phyloP scores from a whole-genome alignment of 345 rosid species.

The Populus euphratica region DNA sequence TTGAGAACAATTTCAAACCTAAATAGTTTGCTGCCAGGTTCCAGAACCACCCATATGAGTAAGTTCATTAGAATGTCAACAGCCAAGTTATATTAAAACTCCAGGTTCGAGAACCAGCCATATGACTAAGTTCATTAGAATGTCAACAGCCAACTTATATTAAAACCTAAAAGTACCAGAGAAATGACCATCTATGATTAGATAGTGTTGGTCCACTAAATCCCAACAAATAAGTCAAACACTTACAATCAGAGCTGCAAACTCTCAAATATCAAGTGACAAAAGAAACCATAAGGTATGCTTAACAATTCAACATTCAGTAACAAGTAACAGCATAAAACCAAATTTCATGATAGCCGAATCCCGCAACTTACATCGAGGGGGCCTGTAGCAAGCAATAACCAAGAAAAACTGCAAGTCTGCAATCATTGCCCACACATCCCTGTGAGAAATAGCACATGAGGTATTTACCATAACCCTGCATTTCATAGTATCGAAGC shows the following conservation, averaged over 20 bases:
- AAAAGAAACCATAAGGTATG: background rate
- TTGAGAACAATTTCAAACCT: too few relatives aligned
- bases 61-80: background rate
- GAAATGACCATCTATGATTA: too few relatives aligned
- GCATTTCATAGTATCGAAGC: background rate
- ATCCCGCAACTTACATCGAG: slow-evolving; percentile 62
- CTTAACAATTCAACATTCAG: background rate
- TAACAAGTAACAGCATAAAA: background rate
- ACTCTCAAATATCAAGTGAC: background rate
- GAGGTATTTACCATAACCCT: slow-evolving; percentile 15
- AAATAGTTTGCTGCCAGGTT: too few relatives aligned
- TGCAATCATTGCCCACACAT: slow-evolving; percentile 79
- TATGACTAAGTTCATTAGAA: too few relatives aligned
- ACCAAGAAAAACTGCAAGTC: slow-evolving; percentile 83
- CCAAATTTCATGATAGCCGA: background rate
- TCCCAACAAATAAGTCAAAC: background rate
- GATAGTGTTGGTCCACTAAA: background rate
- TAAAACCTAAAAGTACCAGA: background rate
- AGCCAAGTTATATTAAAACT: background rate
- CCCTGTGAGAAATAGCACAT: slow-evolving; percentile 50
- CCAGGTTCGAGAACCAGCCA: too few relatives aligned
- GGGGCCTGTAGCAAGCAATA: slow-evolving; percentile 98
- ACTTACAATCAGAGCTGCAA: too few relatives aligned
- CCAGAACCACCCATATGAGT: too few relatives aligned
- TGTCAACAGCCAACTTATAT: background rate